phyloP scores from a whole-genome alignment of 345 rosid genomes.

The Crucihimalaya himalaica region DNA sequence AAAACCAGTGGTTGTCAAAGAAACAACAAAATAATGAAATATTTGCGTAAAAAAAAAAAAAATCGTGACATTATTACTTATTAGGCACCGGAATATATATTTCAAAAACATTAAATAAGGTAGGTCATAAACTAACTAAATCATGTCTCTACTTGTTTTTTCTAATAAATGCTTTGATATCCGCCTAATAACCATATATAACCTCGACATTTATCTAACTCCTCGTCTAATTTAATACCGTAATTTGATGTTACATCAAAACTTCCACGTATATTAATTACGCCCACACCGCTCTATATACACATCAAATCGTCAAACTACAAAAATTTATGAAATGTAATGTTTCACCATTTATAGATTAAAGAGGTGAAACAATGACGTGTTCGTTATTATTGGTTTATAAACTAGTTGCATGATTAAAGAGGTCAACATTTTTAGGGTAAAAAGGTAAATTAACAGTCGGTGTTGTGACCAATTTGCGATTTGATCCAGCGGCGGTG shows the following conservation, averaged over 20 bases:
- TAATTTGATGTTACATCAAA: slow-evolving; percentile 36
- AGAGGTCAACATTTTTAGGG: slow-evolving; percentile 46
- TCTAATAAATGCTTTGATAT: slow-evolving; percentile 53
- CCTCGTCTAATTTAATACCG: slow-evolving; percentile 40
- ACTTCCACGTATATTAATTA: slow-evolving; percentile 29
- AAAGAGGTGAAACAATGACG: slow-evolving; percentile 29
- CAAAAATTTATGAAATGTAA: neutral
- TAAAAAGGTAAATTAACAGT: slow-evolving; percentile 27
- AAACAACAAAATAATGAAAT: slow-evolving; percentile 26
- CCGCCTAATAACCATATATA: slow-evolving; percentile 47
- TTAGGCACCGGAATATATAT: slow-evolving; percentile 45
- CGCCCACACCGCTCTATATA: slow-evolving; percentile 10
- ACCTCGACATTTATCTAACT: slow-evolving; percentile 52
- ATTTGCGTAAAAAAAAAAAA: neutral
- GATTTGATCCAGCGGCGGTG: slow-evolving; percentile 48
- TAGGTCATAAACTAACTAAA: slow-evolving; percentile 65
- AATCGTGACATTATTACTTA: slow-evolving; percentile 9
- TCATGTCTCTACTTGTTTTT: slow-evolving; percentile 48
- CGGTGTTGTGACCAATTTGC: slow-evolving; percentile 13
- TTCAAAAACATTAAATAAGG: slow-evolving; percentile 55
- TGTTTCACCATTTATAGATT: slow-evolving; percentile 28
- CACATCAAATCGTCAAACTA: slow-evolving; percentile 1
- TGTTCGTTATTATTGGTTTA: neutral
- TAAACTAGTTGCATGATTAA: slow-evolving; percentile 37
- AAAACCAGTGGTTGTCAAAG: slow-evolving; percentile 32